Evolutionary conservation across 1,139 yeast genomes (phyloP), one percentile per base, ranked within the genome.

Genomic region (Pichia sp.): DNA sequence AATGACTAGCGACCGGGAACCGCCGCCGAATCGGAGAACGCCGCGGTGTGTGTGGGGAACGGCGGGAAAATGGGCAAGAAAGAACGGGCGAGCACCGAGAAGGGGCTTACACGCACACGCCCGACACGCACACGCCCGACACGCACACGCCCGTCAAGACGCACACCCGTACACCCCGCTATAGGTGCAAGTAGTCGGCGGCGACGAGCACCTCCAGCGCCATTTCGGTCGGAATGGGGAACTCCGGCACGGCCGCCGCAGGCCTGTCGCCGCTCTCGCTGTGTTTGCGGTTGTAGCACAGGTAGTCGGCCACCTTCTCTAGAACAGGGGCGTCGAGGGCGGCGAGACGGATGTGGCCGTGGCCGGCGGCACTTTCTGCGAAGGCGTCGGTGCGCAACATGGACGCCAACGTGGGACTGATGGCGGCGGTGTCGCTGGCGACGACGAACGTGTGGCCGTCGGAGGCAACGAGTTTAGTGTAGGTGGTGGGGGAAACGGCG

Each of bases 151-250:
- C n/a, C n/a, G n/a, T n/a, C n/a, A n/a, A n/a, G n/a, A n/a, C 13
- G 3, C 3, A 3, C 30, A 27, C 30, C 30, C 30, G 30, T 27
- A 15, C 30, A 27, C 30, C 20, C 22, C 11, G n/a, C n/a, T 15
- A 32, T 7, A 32, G 7, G 13, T 87, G 92, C 58, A 89, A 70
- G 62, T 79, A 89, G 63, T 90, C 97, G 0, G 97, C 96, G 32
- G 95, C 95, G 37, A 92, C 94, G 43, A 92, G 68, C 56, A 92
- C 69, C 61, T 92, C 97, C 56, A 92, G 71, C 0, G 97, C 96
- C 76, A 90, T 78, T 58, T 88, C 97, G 0, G 97, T 92, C 0
- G 97, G 97, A 1, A 92, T 80, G 42, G 85, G 83, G 64, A 92
- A 92, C 52, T 86, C 94, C 0, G 96, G 95, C 12, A 86, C 79